Percentiles rank a stretch among this genome's conserved stretches.
Conservation (phyloP, 83 land plant species). For the Isoetes engelmannii region DNA sequence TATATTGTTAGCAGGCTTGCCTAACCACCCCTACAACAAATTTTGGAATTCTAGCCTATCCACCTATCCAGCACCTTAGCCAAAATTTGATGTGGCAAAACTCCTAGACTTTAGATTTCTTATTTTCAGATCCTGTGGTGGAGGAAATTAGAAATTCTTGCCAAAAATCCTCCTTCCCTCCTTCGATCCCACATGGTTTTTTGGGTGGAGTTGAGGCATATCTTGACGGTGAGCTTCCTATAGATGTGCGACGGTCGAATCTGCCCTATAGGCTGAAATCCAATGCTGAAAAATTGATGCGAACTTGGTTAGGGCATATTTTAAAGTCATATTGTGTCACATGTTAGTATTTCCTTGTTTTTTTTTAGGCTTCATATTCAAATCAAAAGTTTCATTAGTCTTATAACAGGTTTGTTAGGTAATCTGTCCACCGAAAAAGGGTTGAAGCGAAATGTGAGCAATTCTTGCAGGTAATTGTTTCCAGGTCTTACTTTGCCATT, state of each 20-base stretch:
- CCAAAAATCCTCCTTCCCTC: too few relatives aligned
- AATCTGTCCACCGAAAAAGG: constrained; percentile 56
- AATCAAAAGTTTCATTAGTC: background rate
- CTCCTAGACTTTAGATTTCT: too few relatives aligned
- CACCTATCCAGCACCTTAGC: too few relatives aligned
- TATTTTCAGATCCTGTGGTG: too few relatives aligned
- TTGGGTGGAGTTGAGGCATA: constrained; percentile 22
- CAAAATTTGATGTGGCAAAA: too few relatives aligned
- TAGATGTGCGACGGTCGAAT: too few relatives aligned
- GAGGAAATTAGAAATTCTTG: too few relatives aligned
- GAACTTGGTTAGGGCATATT: constrained; percentile 56
- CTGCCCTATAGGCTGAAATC: too few relatives aligned
- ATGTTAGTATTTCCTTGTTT: constrained; percentile 33
- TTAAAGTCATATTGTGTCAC: constrained; percentile 80
- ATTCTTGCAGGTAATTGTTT: constrained; percentile 70
- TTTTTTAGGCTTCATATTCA: background rate
- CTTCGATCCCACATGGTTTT: constrained; percentile 6
- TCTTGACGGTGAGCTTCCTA: too few relatives aligned
- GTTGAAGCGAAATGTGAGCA: constrained; percentile 84
- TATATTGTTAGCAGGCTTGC: too few relatives aligned
- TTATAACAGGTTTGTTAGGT: constrained; percentile 32
- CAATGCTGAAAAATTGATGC: constrained; percentile 43
- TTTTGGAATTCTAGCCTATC: too few relatives aligned
- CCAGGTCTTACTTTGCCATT: background rate
- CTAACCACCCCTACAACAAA: too few relatives aligned